Base-by-base conservation (phyloP, 1,284 basidiomycete genomes). In the Irpex sp. region DNA sequence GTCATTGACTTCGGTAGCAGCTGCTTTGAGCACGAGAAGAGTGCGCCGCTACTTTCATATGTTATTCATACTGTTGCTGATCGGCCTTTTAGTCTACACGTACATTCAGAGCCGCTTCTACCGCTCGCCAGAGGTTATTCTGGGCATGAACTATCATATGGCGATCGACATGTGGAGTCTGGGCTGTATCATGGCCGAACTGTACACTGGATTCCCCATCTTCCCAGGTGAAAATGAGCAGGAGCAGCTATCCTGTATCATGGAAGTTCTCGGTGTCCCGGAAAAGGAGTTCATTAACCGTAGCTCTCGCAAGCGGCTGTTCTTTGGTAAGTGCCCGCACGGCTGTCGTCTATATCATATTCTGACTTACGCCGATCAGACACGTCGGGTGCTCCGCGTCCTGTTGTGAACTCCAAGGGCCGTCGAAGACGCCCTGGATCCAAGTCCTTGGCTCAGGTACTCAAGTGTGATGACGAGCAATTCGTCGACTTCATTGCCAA, bases 171-270 rank as follows among this genome's bases (percentile, higher is more conserved):
- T 97, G 92, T 97, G 95, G 95, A 96, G 93, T 80, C 78, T 99
- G 67, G 97, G 97, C 21, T 99, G 97, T 71, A 99, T 99, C 68
- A 81, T 99, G 59, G 97, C 96, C 19, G 97, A 99, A 77, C 81
- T 99, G 51, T 97, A 94, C 77, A 99, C 97, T n/a, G 97, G 97
- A 1, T 98, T 95, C 75, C 97, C 97, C 0, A 96, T 99, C 71
- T 99, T 99, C 78, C 97, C 97, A 0, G 97, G 97, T n/a, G 97
- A 98, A 78, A 97, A 97, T 73, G 97, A 99, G 77, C 95, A 98
- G 77, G 97, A 99, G 75, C 97, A 99, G 72, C 79, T 99, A 64
- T 93, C 96, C 4, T 99, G 97, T 75, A 99, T 99, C 77, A 99
- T 99, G 97, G 97, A 99, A 76, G 92, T 99, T 5, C 86, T 99